A percentile compares a stretch with the other conserved stretches of the same genome.
Evolutionary conservation across 23 red algal species (phyloP).

Genomic region (Gracilaria gracilis): DNA sequence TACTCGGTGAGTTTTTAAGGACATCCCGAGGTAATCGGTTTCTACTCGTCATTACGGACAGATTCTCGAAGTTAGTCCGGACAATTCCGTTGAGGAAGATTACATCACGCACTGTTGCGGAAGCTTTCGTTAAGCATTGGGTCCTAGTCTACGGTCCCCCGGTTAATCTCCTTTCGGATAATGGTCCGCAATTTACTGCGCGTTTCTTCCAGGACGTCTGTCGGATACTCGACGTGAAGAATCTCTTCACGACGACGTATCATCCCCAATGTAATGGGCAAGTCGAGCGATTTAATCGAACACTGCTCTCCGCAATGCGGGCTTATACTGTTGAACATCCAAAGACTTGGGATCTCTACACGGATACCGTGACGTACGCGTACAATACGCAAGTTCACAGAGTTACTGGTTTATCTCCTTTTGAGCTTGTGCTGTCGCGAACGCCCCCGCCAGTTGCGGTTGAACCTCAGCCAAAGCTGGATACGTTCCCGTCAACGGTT

Average conservation of each 20-base stretch:
- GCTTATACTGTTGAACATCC: background rate
- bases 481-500: background rate
- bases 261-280: conserved; percentile 52
- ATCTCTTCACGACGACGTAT: conserved; percentile 36
- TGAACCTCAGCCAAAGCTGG: background rate
- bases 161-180: conserved; percentile 30
- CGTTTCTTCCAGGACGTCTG: conserved; percentile 57
- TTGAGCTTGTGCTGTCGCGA: conserved; percentile 21
- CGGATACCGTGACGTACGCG: conserved; percentile 15
- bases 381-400: conserved; percentile 27
- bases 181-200: conserved; percentile 39
- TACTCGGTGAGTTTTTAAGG: no score
- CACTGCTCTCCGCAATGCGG: background rate
- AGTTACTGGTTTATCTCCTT: background rate
- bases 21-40: background rate
- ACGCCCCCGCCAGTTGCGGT: background rate
- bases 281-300: conserved; percentile 52
- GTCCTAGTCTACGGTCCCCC: conserved; percentile 27
- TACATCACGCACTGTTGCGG: background rate
- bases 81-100: conserved; percentile 24
- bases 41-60: conserved; percentile 55
- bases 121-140: conserved; percentile 22
- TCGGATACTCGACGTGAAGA: conserved; percentile 21
- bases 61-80: conserved; percentile 54
- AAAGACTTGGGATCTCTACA: conserved; percentile 3